Conservation (phyloP, 306 rosid species). For the Phaseolus lunatus region DNA sequence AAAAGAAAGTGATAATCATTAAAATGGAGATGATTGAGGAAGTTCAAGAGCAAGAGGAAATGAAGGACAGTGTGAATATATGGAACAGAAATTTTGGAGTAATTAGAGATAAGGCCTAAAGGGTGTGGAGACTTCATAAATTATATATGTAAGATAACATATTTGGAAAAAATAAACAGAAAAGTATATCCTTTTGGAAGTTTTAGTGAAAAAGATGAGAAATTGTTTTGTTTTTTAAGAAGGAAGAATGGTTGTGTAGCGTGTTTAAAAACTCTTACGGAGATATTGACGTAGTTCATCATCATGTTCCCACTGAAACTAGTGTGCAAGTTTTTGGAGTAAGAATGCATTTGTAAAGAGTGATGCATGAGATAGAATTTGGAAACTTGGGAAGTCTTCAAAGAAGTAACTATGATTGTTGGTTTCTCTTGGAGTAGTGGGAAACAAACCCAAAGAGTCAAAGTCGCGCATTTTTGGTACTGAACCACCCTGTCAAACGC, state of each 20-base stretch:
- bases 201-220: not conserved
- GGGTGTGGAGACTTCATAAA: not conserved
- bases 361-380: too few relatives aligned
- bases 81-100: not conserved
- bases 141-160: not conserved
- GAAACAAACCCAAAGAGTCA: too few relatives aligned
- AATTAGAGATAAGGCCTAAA: slow-evolving; percentile 1
- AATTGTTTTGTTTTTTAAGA: not conserved
- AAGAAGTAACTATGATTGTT: too few relatives aligned
- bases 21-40: not conserved
- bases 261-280: not conserved
- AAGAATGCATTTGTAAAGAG: too few relatives aligned
- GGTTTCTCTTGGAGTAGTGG: too few relatives aligned
- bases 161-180: not conserved
- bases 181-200: not conserved
- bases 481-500: too few relatives aligned
- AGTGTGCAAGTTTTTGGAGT: too few relatives aligned
- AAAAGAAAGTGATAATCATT: not conserved
- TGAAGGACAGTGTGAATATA: slow-evolving; percentile 31
- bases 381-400: too few relatives aligned
- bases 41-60: not conserved
- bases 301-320: not conserved
- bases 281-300: not conserved
- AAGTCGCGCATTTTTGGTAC: too few relatives aligned
- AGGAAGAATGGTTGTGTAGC: not conserved